Evolutionary conservation across 805 yeast species (phyloP), one percentile per base, ranked within the genome.

Genomic region (Candida orba): DNA sequence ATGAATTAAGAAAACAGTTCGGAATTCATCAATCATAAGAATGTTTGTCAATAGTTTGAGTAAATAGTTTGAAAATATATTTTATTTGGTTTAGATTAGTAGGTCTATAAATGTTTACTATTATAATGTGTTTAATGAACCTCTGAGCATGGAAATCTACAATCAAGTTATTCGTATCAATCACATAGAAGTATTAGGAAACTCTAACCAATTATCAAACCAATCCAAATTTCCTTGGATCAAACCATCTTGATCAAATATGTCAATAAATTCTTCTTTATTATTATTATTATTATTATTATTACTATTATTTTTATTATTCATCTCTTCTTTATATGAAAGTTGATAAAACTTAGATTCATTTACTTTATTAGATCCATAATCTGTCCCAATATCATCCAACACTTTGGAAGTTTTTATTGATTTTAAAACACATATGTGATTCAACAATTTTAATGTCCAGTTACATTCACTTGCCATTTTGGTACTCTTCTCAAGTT

Each of bases 1-100:
- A 79, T 44, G 88, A 82, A 54, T 65, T 93, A 38, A 77, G 96
- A 56, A 52, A 56, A 6, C 84, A 83, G 45, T 65, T 91, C 48
- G 85, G 89, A 4, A 79, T 91, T 25, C 20, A 36, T 8, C 23
- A 32, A 14, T 39, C 23, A 6, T 35, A 13, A 34, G 23, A 8
- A 5, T 15, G 13, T 27, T 8, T 33, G 34, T 33, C 17, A 15
- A 33, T 33, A 33, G 17, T 23, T 17, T 23, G 15, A 14, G n/a
- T 35, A 6, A 23, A 9, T 25, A 25, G 27, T 27, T 10, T 27
- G 13, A 20, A 20, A 20, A 20, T 20, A 20, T 20, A 20, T 20
- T 20, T 4, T 20, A 20, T 20, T 20, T 20, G 22, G 22, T 5
- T 4, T 20, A 20, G 22, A 20, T 20, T 20, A 20, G 22, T 20